A percentile compares a stretch with the other conserved stretches of the same genome.
phyloP scores from a whole-genome alignment of 2,329 filamentous ascomycete genomes.

The Ophiostoma sp. region DNA sequence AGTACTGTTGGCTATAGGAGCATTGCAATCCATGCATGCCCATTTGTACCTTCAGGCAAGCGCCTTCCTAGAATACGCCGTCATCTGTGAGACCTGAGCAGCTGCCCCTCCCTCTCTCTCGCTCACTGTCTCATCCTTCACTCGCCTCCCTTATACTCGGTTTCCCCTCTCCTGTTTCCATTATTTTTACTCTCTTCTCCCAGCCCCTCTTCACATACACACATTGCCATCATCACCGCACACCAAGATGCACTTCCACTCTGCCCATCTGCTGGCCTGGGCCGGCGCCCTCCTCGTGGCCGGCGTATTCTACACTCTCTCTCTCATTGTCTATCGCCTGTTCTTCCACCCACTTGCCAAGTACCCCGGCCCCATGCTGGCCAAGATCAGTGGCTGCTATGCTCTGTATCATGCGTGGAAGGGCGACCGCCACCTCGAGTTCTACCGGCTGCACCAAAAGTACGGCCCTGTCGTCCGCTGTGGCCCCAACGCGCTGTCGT shows the following conservation, averaged over 20 bases:
- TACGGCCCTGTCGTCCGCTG: slow-evolving; percentile 73
- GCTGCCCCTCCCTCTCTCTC: background rate
- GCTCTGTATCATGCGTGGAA: slow-evolving; percentile 69
- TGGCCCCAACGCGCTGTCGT: slow-evolving; percentile 69
- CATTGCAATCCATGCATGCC: background rate
- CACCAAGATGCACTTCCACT: background rate
- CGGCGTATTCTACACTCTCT: background rate
- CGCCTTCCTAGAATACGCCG: background rate
- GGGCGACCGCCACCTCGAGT: slow-evolving; percentile 68
- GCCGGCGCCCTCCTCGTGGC: background rate
- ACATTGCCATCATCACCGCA: no score
- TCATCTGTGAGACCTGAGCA: background rate
- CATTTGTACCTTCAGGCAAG: background rate
- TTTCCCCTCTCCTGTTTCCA: background rate
- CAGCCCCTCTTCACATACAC: background rate
- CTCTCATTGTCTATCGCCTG: slow-evolving; percentile 49
- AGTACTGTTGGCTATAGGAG: background rate
- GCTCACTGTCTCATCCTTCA: background rate
- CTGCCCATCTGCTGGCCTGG: slow-evolving; percentile 1
- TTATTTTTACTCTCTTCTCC: background rate
- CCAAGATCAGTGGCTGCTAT: slow-evolving; percentile 58
- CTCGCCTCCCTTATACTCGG: background rate
- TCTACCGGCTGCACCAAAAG: slow-evolving; percentile 62
- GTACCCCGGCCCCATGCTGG: slow-evolving; percentile 59
- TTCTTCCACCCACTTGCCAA: slow-evolving; percentile 60